phyloP scores from a whole-genome alignment of 495 filamentous ascomycete genomes.

The Aspergillus taichungensis region DNA sequence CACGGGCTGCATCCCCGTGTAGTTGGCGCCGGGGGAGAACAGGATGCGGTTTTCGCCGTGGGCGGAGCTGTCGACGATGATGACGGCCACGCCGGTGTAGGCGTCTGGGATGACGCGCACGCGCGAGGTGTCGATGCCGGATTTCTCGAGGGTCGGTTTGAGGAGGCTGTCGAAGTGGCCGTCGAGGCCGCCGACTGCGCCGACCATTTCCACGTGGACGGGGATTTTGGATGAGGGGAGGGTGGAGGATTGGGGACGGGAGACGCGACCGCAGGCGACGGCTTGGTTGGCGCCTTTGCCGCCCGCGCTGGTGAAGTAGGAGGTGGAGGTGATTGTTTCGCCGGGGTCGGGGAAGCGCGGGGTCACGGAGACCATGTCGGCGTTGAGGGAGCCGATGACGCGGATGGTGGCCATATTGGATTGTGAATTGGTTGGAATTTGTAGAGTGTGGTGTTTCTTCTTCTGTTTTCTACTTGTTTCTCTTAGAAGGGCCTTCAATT shows the following conservation, averaged over 20 bases:
- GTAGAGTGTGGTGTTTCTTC: not conserved
- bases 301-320: slow-evolving; percentile 71
- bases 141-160: slow-evolving; percentile 38
- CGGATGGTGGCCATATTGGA: slow-evolving; percentile 48
- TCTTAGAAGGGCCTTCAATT: too few relatives aligned
- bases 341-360: slow-evolving; percentile 72
- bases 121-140: slow-evolving; percentile 54
- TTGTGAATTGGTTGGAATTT: not conserved
- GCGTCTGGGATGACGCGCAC: slow-evolving; percentile 39
- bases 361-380: slow-evolving; percentile 81
- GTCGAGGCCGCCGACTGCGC: slow-evolving; percentile 61
- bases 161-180: slow-evolving; percentile 33
- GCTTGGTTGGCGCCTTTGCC: slow-evolving; percentile 97
- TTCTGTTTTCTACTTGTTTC: too few relatives aligned
- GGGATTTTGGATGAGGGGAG: slow-evolving; percentile 21
- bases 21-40: slow-evolving; percentile 73
- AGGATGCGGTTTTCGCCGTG: slow-evolving; percentile 85
- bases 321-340: slow-evolving; percentile 76
- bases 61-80: slow-evolving; percentile 71
- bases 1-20: slow-evolving; percentile 36
- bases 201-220: slow-evolving; percentile 69
- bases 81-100: slow-evolving; percentile 72
- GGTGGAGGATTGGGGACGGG: slow-evolving; percentile 31
- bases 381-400: slow-evolving; percentile 88
- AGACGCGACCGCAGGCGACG: slow-evolving; percentile 64